Percentiles rank a stretch among this genome's conserved stretches.
Evolutionary conservation across 179 eudicot species (phyloP).

Genomic region (Kewa caespitosa): DNA sequence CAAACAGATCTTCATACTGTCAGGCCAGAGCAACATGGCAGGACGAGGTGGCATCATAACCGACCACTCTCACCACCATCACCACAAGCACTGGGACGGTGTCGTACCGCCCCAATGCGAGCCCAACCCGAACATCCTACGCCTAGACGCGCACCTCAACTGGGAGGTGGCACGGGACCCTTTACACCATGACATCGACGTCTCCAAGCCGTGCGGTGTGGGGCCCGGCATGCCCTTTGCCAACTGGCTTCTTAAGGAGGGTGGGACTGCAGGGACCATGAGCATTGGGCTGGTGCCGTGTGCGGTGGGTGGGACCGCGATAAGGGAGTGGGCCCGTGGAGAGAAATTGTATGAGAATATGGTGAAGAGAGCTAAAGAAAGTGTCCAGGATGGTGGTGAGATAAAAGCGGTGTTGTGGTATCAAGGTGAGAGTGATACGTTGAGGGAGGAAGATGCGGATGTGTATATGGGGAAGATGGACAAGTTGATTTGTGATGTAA

Average conservation of each 20-base stretch:
- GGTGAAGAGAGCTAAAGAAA: slow-evolving; percentile 56
- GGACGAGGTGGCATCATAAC: slow-evolving; percentile 71
- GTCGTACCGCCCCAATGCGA: slow-evolving; percentile 60
- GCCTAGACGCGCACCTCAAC: slow-evolving; percentile 48
- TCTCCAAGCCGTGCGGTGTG: slow-evolving; percentile 67
- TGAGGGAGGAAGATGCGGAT: slow-evolving; percentile 40
- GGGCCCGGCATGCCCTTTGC: slow-evolving; percentile 94
- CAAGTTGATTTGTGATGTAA: slow-evolving; percentile 48
- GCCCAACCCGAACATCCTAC: slow-evolving; percentile 59
- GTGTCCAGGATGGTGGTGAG: slow-evolving; percentile 39
- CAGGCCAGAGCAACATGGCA: slow-evolving; percentile 98
- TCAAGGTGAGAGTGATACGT: slow-evolving; percentile 88
- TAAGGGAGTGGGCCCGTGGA: slow-evolving; percentile 84
- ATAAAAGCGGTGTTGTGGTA: slow-evolving; percentile 80
- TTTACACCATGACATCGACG: slow-evolving; percentile 75
- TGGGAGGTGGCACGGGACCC: slow-evolving; percentile 81
- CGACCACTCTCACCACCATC: slow-evolving; percentile 22
- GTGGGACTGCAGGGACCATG: too few species aligned
- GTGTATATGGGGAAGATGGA: slow-evolving; percentile 60
- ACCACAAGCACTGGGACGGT: slow-evolving; percentile 57
- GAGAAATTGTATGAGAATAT: slow-evolving; percentile 55
- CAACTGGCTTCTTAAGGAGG: slow-evolving; percentile 47
- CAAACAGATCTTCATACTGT: slow-evolving; percentile 69
- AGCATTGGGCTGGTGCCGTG: slow-evolving; percentile 79
- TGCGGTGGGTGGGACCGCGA: slow-evolving; percentile 87